These are phyloP conservation scores for Trametes sp. DNA, from an alignment of 1,284 basidiomycete species.

Conservation along the genomic window DNA sequence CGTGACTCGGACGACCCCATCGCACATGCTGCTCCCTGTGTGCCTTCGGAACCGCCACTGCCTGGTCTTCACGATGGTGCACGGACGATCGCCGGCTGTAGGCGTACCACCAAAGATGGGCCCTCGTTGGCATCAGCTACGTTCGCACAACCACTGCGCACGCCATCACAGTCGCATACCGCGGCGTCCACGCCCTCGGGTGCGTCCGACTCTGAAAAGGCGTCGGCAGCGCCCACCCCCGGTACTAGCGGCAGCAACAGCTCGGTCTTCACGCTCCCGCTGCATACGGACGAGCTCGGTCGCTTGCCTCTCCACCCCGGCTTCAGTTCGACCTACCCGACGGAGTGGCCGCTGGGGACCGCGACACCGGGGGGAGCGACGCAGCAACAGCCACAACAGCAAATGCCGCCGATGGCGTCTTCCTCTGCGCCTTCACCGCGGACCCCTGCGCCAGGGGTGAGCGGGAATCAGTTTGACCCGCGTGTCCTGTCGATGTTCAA, in stretches of 20 bases:
- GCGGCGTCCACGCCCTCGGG: slow-evolving; percentile 51
- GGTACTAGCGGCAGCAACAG: slow-evolving; percentile 1
- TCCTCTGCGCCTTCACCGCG: not conserved
- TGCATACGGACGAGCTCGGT: slow-evolving; percentile 67
- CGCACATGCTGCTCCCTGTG: slow-evolving; percentile 22
- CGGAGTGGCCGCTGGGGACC: slow-evolving; percentile 15
- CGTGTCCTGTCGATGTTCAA: slow-evolving; percentile 27
- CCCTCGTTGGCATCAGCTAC: slow-evolving; percentile 24
- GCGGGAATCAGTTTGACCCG: slow-evolving; percentile 25
- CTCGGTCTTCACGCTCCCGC: slow-evolving; percentile 48
- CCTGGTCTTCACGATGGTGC: slow-evolving; percentile 18
- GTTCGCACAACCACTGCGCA: slow-evolving; percentile 25
- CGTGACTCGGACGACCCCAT: slow-evolving; percentile 58
- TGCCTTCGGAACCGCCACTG: slow-evolving; percentile 2
- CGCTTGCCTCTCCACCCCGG: slow-evolving; percentile 57
- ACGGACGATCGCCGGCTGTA: slow-evolving; percentile 44
- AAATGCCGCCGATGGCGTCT: not conserved
- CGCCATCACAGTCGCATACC: slow-evolving; percentile 17
- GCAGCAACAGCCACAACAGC: slow-evolving; percentile 6
- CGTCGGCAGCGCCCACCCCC: slow-evolving; percentile 1
- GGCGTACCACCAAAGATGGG: slow-evolving; percentile 37
- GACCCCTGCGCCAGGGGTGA: not conserved
- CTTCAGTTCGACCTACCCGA: slow-evolving; percentile 24
- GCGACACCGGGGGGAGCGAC: not conserved
- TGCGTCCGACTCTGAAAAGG: slow-evolving; percentile 32